Evolutionary conservation across 1,284 basidiomycete species (phyloP).

Genomic region (Anthracocystis setariae): DNA sequence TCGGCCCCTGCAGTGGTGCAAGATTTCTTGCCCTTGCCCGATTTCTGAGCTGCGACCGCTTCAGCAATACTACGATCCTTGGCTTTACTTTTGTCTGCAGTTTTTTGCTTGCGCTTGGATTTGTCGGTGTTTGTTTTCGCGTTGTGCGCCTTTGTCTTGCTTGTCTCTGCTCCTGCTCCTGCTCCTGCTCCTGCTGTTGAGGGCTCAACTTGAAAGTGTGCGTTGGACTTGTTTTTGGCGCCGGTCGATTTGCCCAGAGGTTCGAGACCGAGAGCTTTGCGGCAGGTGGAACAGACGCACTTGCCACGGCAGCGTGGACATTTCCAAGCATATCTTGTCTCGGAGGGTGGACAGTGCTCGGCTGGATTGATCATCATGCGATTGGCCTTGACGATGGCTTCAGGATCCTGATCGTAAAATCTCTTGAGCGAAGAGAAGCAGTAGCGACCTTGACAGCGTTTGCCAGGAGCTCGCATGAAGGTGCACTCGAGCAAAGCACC

Average conservation of each 20-base stretch:
- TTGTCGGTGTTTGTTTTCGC: not conserved
- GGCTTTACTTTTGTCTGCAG: slow-evolving; percentile 10
- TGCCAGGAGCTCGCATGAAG: slow-evolving; percentile 45
- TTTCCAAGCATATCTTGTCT: slow-evolving; percentile 51
- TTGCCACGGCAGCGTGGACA: slow-evolving; percentile 43
- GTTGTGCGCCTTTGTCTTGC: not conserved
- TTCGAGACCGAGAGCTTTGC: slow-evolving; percentile 29
- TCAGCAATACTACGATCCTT: slow-evolving; percentile 25
- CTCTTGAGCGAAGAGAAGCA: slow-evolving; percentile 43
- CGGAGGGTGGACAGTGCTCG: slow-evolving; percentile 39
- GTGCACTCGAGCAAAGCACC: slow-evolving; percentile 44
- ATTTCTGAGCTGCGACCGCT: slow-evolving; percentile 14
- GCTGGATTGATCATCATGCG: slow-evolving; percentile 42
- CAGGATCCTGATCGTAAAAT: slow-evolving; percentile 42
- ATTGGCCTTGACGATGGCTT: slow-evolving; percentile 39
- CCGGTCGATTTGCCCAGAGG: slow-evolving; percentile 27
- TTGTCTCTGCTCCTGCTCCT: slow-evolving; percentile 1
- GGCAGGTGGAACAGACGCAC: slow-evolving; percentile 38
- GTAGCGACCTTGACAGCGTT: slow-evolving; percentile 36
- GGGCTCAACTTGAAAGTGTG: not conserved
- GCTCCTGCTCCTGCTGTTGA: no score
- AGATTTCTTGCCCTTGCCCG: slow-evolving; percentile 11
- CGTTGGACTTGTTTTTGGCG: not conserved
- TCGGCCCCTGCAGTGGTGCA: slow-evolving; percentile 4
- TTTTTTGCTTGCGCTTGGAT: slow-evolving; percentile 4